These are phyloP conservation scores for Streptanthus diversifolius DNA, from an alignment of 345 rosid genomes.

Conservation along the genomic window DNA sequence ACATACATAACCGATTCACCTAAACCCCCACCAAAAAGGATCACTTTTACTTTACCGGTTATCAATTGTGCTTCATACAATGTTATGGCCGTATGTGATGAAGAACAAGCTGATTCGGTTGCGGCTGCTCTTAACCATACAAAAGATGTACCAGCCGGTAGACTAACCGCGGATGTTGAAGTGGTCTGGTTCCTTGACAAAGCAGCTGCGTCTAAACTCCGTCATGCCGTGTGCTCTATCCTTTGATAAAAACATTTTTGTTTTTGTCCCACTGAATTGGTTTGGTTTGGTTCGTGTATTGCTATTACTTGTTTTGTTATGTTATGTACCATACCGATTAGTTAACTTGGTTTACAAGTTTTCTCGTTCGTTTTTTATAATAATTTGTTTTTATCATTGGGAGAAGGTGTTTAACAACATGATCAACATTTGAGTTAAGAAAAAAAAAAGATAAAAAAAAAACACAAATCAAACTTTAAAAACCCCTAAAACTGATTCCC, in stretches of 20 bases:
- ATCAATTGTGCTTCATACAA: constrained; percentile 64
- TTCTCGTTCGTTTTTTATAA: background rate
- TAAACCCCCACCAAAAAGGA: constrained; percentile 73
- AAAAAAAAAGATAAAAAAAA: background rate
- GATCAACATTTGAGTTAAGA: background rate
- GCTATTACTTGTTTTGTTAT: background rate
- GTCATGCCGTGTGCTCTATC: constrained; percentile 14
- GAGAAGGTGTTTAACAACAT: background rate
- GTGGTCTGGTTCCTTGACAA: constrained; percentile 79
- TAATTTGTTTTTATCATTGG: background rate
- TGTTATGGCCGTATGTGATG: constrained; percentile 63
- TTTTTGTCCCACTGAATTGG: background rate
- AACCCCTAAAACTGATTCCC: background rate
- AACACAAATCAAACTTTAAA: background rate
- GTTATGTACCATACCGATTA: constrained; percentile 1
- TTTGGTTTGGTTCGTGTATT: constrained; percentile 2
- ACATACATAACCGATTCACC: constrained; percentile 72
- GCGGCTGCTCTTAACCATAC: constrained; percentile 44
- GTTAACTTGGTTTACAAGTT: background rate
- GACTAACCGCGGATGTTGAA: constrained; percentile 66
- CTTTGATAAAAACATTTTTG: constrained; percentile 1
- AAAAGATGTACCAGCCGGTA: constrained; percentile 47
- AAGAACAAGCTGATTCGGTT: constrained; percentile 55
- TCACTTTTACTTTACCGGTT: constrained; percentile 78
- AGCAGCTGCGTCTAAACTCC: constrained; percentile 60